Conservation (phyloP, 2,329 filamentous ascomycete species). For the Colletotrichum lindemuthianum region DNA sequence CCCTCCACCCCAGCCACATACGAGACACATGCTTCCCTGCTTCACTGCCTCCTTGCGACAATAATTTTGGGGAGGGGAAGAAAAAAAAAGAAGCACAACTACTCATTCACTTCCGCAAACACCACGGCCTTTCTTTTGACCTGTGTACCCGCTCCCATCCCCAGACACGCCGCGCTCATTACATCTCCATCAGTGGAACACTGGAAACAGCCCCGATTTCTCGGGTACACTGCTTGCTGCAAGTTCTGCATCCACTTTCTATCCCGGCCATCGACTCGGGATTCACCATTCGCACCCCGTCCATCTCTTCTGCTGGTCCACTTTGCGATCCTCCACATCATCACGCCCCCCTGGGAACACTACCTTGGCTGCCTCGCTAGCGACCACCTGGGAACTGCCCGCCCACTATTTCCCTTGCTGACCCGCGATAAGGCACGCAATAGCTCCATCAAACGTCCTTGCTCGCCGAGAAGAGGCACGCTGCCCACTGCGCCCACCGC, state of each 20-base stretch:
- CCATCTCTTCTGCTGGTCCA: conserved; percentile 31
- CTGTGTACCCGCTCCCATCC: neutral
- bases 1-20: conserved; percentile 39
- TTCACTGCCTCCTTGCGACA: conserved; percentile 38
- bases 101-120: conserved; percentile 2
- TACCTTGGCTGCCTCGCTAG: conserved; percentile 34
- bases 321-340: conserved; percentile 19
- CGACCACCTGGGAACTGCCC: conserved; percentile 27
- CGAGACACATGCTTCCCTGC: conserved; percentile 42
- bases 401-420: conserved; percentile 36
- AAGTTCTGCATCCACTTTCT: conserved; percentile 30
- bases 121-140: neutral
- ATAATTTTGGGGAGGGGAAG: neutral
- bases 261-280: conserved; percentile 22
- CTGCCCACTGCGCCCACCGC: conserved; percentile 26
- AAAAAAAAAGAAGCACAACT: conserved; percentile 3
- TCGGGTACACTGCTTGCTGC: conserved; percentile 24
- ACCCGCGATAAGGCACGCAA: conserved; percentile 37
- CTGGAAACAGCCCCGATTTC: conserved; percentile 24
- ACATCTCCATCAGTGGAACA: conserved; percentile 27
- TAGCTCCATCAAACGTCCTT: conserved; percentile 34
- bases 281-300: conserved; percentile 30
- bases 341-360: conserved; percentile 31
- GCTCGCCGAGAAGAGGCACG: conserved; percentile 32
- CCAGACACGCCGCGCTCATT: conserved; percentile 3